These are phyloP conservation scores for Pseudogymnoascus sp. DNA, from an alignment of 2,329 filamentous ascomycete genomes.

Conservation along the genomic window DNA sequence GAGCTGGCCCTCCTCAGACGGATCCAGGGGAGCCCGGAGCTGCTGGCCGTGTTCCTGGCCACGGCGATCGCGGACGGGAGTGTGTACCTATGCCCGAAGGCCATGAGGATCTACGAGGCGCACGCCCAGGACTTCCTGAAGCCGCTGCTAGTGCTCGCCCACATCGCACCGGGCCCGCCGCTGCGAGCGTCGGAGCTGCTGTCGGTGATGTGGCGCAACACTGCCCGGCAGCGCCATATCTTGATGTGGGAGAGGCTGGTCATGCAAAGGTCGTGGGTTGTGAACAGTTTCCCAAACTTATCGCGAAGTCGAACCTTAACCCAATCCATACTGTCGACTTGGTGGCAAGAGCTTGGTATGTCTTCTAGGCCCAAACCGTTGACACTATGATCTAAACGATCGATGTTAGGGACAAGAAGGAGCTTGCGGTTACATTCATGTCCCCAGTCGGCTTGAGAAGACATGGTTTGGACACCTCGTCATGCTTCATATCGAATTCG, in stretches of 20 bases:
- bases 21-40: conserved; percentile 10
- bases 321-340: too few species aligned
- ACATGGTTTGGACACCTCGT: too few species aligned
- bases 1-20: conserved; percentile 6
- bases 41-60: conserved; percentile 15
- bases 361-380: too few species aligned
- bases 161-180: conserved; percentile 6
- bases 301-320: too few species aligned
- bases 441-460: too few species aligned
- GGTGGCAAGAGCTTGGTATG: too few species aligned
- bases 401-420: too few species aligned
- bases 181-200: conserved; percentile 13
- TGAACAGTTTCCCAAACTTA: too few species aligned
- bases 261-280: too few species aligned
- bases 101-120: conserved; percentile 14
- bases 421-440: too few species aligned
- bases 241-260: conserved; percentile 16
- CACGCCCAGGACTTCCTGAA: conserved; percentile 15
- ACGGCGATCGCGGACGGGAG: not conserved
- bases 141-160: conserved; percentile 8
- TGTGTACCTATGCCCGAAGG: not conserved
- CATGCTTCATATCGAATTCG: too few species aligned
- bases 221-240: not conserved
- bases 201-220: conserved; percentile 15
- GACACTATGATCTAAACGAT: too few species aligned